Evolutionary conservation across 352 stramenopile genomes (phyloP).

Genomic region (Phytophthora fragariaefolia): DNA sequence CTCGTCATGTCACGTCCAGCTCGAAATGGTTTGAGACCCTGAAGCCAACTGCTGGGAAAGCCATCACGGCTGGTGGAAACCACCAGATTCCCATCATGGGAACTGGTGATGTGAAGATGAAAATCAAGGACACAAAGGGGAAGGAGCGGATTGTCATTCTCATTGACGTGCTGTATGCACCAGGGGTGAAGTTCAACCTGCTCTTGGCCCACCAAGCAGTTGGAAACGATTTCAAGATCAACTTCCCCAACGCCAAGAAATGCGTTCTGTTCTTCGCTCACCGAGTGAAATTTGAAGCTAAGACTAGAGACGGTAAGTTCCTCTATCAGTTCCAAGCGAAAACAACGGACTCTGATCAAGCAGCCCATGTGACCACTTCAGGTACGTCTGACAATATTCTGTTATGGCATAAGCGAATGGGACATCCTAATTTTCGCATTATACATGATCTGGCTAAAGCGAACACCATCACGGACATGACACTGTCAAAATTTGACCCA

Average conservation of each 20-base stretch:
- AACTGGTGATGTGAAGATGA: constrained; percentile 9
- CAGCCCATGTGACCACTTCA: not conserved
- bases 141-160: constrained; percentile 4
- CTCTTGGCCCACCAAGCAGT: constrained; percentile 21
- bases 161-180: constrained; percentile 14
- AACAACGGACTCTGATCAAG: not conserved
- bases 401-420: not conserved
- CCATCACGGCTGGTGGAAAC: constrained; percentile 28
- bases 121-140: constrained; percentile 15
- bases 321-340: constrained; percentile 22
- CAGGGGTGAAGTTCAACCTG: constrained; percentile 14
- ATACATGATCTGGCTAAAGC: constrained; percentile 14
- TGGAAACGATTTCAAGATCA: constrained; percentile 21
- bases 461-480: constrained; percentile 2
- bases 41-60: not conserved
- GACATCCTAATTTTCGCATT: constrained; percentile 8
- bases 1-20: constrained; percentile 7
- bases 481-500: constrained; percentile 7
- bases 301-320: not conserved
- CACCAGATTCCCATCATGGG: constrained; percentile 16
- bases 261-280: constrained; percentile 19
- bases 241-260: constrained; percentile 27
- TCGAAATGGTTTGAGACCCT: constrained; percentile 15
- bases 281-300: constrained; percentile 15
- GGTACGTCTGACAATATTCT: not conserved